phyloP scores from a whole-genome alignment of 768 basidiomycete species.

The Macrolepiota dolichaula region DNA sequence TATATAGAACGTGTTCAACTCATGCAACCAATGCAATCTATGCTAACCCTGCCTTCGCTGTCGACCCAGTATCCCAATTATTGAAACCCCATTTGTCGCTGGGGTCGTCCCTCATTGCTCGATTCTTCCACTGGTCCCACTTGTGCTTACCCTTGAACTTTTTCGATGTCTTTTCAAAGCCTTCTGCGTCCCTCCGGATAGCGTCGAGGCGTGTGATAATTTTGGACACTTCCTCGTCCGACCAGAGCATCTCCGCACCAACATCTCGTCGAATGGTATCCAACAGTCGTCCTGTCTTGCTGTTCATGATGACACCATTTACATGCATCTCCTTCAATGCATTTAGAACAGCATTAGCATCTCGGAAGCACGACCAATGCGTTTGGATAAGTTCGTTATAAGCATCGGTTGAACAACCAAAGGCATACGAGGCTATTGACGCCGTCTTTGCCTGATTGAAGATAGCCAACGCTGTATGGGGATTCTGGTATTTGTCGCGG shows the following conservation, averaged over 20 bases:
- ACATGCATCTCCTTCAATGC: slow-evolving; percentile 79
- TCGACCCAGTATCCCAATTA: slow-evolving; percentile 12
- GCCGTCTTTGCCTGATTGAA: slow-evolving; percentile 77
- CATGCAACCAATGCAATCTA: neutral
- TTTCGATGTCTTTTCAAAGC: slow-evolving; percentile 1
- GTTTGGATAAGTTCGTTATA: slow-evolving; percentile 89
- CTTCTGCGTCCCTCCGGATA: slow-evolving; percentile 4
- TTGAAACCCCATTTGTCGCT: slow-evolving; percentile 49
- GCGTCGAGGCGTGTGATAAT: slow-evolving; percentile 9
- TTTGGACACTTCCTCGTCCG: slow-evolving; percentile 45
- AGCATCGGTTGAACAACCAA: slow-evolving; percentile 82
- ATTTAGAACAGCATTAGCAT: slow-evolving; percentile 69
- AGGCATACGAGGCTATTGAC: slow-evolving; percentile 79
- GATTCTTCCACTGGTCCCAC: slow-evolving; percentile 50
- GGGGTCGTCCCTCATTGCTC: slow-evolving; percentile 22
- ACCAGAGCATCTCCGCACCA: slow-evolving; percentile 49
- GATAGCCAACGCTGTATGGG: slow-evolving; percentile 76
- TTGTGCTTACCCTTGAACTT: neutral
- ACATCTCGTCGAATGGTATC: slow-evolving; percentile 65
- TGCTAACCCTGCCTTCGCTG: slow-evolving; percentile 5
- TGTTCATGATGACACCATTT: slow-evolving; percentile 71
- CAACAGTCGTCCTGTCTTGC: slow-evolving; percentile 55
- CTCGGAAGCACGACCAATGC: slow-evolving; percentile 83
- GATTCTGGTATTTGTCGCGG: slow-evolving; percentile 74
- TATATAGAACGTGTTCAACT: neutral